Conservation (phyloP, 2,329 filamentous ascomycete species). For the Botrytis sinoallii region DNA sequence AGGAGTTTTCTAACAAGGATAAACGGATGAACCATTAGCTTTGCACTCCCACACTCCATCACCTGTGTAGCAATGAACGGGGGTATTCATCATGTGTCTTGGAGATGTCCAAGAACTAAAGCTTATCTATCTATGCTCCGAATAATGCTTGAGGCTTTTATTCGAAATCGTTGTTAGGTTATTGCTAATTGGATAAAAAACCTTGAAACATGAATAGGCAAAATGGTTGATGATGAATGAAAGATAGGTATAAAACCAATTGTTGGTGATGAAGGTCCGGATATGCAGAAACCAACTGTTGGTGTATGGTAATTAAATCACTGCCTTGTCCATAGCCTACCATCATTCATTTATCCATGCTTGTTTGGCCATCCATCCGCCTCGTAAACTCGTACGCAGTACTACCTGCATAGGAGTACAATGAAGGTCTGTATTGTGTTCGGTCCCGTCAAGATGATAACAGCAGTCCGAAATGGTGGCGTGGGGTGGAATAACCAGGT, state of each 20-base stretch:
- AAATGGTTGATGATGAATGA: background rate
- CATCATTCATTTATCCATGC: background rate
- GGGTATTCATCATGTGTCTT: constrained; percentile 1
- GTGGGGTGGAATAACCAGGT: background rate
- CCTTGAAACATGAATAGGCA: background rate
- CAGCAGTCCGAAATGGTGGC: background rate
- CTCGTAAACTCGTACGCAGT: background rate
- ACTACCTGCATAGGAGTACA: background rate
- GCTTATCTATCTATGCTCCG: background rate
- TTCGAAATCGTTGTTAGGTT: background rate
- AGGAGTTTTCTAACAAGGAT: constrained; percentile 6
- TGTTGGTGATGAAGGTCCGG: background rate
- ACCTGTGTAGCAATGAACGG: background rate
- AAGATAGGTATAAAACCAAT: background rate
- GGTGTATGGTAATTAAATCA: background rate
- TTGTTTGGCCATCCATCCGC: background rate
- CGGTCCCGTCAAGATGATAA: background rate
- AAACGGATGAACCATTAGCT: background rate
- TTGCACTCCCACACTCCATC: constrained; percentile 1
- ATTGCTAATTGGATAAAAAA: background rate
- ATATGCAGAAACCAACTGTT: constrained; percentile 5
- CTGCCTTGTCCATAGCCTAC: background rate
- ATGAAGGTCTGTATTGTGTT: background rate
- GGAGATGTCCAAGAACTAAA: background rate
- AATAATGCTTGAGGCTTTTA: background rate